Conservation (phyloP, 1,139 yeast species). For the Wickerhamomyces sp. region DNA sequence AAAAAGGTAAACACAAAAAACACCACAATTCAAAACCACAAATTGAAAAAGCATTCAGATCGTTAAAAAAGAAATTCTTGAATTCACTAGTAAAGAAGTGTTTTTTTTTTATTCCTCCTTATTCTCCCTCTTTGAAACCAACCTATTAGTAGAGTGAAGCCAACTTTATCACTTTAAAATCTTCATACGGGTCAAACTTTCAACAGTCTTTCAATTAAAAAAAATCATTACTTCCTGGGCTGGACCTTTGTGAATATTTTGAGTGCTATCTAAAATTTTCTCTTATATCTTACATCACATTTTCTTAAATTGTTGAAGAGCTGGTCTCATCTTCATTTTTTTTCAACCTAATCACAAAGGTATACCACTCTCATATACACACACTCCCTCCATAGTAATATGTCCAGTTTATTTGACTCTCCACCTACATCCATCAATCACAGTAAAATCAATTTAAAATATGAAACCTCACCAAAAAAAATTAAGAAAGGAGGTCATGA, state of each 20-base stretch:
- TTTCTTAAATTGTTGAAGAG: too few relatives aligned
- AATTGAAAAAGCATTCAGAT: too few relatives aligned
- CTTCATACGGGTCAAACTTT: too few relatives aligned
- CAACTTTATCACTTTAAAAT: too few relatives aligned
- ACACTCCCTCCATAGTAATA: neutral
- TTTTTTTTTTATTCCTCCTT: too few relatives aligned
- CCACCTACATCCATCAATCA: constrained; percentile 7
- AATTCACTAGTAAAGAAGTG: too few relatives aligned
- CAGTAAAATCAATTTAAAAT: constrained; percentile 10
- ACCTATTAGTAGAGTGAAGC: too few relatives aligned
- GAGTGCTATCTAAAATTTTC: too few relatives aligned
- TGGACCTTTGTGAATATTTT: constrained; percentile 1
- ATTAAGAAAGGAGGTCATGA: constrained; percentile 16
- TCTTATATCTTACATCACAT: too few relatives aligned
- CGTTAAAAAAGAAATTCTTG: too few relatives aligned
- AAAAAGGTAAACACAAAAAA: constrained; percentile 12
- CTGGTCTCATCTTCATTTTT: neutral
- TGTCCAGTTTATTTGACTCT: constrained; percentile 5
- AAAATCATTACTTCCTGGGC: neutral
- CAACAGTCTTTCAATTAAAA: neutral
- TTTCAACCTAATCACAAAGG: neutral
- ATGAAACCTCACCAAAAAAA: constrained; percentile 15
- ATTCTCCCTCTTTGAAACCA: too few relatives aligned
- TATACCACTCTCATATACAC: neutral
- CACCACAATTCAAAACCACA: too few relatives aligned